Evolutionary conservation across 257 asterid genomes (phyloP).

Genomic region (Solanum sitiens): DNA sequence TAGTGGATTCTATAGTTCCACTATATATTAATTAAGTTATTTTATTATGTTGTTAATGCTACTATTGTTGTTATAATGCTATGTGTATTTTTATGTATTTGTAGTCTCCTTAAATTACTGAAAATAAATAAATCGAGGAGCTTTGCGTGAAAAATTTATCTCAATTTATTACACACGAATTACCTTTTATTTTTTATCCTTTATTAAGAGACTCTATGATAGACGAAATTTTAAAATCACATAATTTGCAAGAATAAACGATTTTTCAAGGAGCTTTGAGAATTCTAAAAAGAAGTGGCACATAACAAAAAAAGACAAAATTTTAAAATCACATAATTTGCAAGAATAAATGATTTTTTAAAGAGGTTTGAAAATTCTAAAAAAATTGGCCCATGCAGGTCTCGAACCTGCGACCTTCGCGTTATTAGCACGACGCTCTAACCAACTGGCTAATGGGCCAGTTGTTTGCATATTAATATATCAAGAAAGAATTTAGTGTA

Average conservation of each 20-base stretch:
- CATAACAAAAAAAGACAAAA: too few species aligned
- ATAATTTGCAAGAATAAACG: too few species aligned
- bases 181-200: too few species aligned
- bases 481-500: neutral
- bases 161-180: too few species aligned
- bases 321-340: too few species aligned
- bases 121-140: neutral
- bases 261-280: too few species aligned
- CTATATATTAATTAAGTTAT: neutral
- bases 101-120: neutral
- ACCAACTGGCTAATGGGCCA: conserved; percentile 26
- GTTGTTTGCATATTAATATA: rapidly evolving
- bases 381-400: neutral
- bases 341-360: too few species aligned
- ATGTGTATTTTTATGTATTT: neutral
- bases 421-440: conserved; percentile 32
- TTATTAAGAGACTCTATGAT: too few species aligned
- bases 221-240: too few species aligned
- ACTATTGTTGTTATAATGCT: neutral
- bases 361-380: too few species aligned
- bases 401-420: conserved; percentile 28
- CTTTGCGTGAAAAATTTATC: neutral
- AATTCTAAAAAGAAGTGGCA: too few species aligned
- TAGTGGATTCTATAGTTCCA: conserved; percentile 14
- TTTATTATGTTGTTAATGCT: neutral